phyloP scores from a whole-genome alignment of 1,284 basidiomycete species.

The Afroboletus lepidellus region DNA sequence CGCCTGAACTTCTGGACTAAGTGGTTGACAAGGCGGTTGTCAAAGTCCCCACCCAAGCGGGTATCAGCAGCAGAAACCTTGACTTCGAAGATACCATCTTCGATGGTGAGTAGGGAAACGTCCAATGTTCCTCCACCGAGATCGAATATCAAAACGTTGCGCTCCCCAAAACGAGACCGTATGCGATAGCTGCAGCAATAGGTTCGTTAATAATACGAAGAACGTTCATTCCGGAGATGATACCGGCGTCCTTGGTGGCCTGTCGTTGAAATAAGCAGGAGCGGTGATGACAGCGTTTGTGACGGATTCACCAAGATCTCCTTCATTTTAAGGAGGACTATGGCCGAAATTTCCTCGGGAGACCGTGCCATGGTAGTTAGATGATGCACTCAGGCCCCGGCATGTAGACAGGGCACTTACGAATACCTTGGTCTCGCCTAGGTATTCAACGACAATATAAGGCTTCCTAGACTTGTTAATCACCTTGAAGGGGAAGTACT shows the following conservation, averaged over 20 bases:
- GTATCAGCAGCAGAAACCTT: slow-evolving; percentile 99
- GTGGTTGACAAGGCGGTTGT: slow-evolving; percentile 97
- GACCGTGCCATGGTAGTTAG: slow-evolving; percentile 48
- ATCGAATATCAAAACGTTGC: slow-evolving; percentile 99
- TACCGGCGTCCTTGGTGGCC: slow-evolving; percentile 98
- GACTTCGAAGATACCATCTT: slow-evolving; percentile 99
- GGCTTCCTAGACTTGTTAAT: slow-evolving; percentile 85
- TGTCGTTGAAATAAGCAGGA: slow-evolving; percentile 99
- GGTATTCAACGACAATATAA: slow-evolving; percentile 81
- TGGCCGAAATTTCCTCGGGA: slow-evolving; percentile 89
- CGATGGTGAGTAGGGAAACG: slow-evolving; percentile 96
- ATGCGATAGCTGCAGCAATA: slow-evolving; percentile 96
- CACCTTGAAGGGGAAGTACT: slow-evolving; percentile 88
- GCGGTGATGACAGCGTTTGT: slow-evolving; percentile 98
- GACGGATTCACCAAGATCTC: slow-evolving; percentile 96
- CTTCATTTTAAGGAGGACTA: slow-evolving; percentile 98
- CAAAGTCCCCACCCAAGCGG: slow-evolving; percentile 98
- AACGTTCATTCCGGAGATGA: slow-evolving; percentile 93
- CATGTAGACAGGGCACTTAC: too few relatives aligned
- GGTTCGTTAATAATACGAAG: slow-evolving; percentile 99
- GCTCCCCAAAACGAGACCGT: too few relatives aligned
- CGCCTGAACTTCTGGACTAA: slow-evolving; percentile 99
- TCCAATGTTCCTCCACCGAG: slow-evolving; percentile 99
- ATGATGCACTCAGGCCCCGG: neutral
- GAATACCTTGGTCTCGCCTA: slow-evolving; percentile 83